A percentile compares a stretch with the other conserved stretches of the same genome.
These are phyloP conservation scores for Plectosphaerella sp. DNA, from an alignment of 2,329 filamentous ascomycete genomes.

Conservation along the genomic window DNA sequence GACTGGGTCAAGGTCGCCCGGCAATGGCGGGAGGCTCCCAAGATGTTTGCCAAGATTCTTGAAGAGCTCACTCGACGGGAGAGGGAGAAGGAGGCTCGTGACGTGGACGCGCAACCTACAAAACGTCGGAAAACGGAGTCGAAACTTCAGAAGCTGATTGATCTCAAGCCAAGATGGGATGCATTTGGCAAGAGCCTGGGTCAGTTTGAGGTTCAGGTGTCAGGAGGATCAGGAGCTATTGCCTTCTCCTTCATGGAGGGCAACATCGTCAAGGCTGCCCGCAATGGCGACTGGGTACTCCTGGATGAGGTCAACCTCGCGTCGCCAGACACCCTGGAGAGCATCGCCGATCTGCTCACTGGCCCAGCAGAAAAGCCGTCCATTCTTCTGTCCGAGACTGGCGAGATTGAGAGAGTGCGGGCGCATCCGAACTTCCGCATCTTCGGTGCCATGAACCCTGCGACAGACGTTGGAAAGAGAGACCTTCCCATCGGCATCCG, in stretches of 20 bases:
- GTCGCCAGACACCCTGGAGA: conserved; percentile 89
- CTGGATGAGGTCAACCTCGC: conserved; percentile 97
- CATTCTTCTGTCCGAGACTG: conserved; percentile 86
- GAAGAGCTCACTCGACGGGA: conserved; percentile 45
- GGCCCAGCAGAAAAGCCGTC: conserved; percentile 71
- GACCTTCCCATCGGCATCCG: conserved; percentile 85
- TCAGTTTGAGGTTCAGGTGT: conserved; percentile 76
- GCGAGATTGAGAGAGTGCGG: conserved; percentile 82
- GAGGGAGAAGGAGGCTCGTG: conserved; percentile 27
- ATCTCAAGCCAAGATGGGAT: conserved; percentile 69
- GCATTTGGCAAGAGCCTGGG: conserved; percentile 69
- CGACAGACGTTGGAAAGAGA: conserved; percentile 93
- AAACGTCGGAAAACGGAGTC: conserved; percentile 66
- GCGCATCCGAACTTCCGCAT: conserved; percentile 93
- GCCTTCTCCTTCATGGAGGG: conserved; percentile 96
- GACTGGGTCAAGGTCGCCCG: conserved; percentile 86
- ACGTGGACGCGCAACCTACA: conserved; percentile 49
- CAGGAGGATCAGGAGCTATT: conserved; percentile 69
- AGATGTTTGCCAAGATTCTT: conserved; percentile 75
- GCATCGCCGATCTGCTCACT: conserved; percentile 82
- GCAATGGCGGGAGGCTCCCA: conserved; percentile 83
- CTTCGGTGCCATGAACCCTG: conserved; percentile 98
- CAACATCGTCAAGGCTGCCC: conserved; percentile 90
- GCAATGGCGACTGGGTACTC: conserved; percentile 95
- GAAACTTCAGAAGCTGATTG: conserved; percentile 59